Conservation (phyloP, 176 grass and related monocot species). For the Cenchrus fungigraminus region DNA sequence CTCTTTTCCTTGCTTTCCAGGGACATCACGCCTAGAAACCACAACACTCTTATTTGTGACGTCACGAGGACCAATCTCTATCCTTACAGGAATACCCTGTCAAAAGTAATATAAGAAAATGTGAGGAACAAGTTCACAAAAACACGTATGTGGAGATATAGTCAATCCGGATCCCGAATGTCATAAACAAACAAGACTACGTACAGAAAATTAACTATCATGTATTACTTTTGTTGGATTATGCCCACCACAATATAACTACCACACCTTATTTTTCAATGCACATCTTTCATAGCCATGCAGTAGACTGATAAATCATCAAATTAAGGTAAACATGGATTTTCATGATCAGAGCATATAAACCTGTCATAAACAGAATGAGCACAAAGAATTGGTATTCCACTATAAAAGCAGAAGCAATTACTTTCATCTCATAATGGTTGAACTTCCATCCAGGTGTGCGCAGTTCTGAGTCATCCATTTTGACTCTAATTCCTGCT, state of each 20-base stretch:
- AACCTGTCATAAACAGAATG: background rate
- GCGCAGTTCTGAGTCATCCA: conserved; percentile 79
- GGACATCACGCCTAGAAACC: conserved; percentile 83
- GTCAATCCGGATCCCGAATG: background rate
- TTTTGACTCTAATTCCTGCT: conserved; percentile 89
- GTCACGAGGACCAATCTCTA: conserved; percentile 92
- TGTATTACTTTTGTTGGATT: background rate
- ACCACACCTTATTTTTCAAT: background rate
- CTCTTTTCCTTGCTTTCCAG: conserved; percentile 94
- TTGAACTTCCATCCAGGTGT: conserved; percentile 97
- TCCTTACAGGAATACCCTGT: conserved; percentile 85
- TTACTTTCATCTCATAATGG: conserved; percentile 99
- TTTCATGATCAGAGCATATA: conserved; percentile 6
- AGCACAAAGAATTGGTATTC: background rate
- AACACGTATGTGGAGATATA: background rate
- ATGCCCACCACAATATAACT: background rate
- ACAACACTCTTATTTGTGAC: conserved; percentile 80
- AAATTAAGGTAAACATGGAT: background rate
- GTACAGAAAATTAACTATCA: conserved; percentile 5
- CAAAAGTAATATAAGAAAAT: conserved; percentile 37
- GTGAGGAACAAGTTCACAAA: conserved; percentile 13
- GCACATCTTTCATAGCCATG: background rate
- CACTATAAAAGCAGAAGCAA: conserved; percentile 20
- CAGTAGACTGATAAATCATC: background rate
- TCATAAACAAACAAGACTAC: background rate